Percentiles rank a stretch among this genome's conserved stretches.
Conservation (phyloP, 2,329 filamentous ascomycete genomes). For the Dactylella cylindrospora region DNA sequence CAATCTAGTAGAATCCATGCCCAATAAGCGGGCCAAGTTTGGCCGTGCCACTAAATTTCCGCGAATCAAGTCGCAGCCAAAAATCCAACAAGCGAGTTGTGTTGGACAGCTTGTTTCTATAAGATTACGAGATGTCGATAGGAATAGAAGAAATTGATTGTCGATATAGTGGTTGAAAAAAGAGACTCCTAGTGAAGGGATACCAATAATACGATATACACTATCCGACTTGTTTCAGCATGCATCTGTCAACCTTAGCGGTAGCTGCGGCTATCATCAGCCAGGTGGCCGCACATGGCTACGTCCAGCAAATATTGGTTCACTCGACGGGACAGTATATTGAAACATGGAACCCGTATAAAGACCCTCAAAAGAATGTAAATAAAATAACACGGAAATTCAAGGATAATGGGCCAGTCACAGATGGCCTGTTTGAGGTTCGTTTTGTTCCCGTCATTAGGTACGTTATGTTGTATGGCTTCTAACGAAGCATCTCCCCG, state of each 20-base stretch:
- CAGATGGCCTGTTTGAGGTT: slow-evolving; percentile 45
- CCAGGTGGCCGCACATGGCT: slow-evolving; percentile 43
- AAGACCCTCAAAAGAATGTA: slow-evolving; percentile 49
- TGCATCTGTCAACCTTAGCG: slow-evolving; percentile 10
- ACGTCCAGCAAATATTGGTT: slow-evolving; percentile 47
- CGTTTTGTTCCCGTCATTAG: no score
- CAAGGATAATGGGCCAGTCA: slow-evolving; percentile 49
- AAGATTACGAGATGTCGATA: neutral
- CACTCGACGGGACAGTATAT: slow-evolving; percentile 46
- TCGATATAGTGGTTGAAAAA: no score
- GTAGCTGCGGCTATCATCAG: slow-evolving; percentile 7
- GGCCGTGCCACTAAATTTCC: slow-evolving; percentile 19
- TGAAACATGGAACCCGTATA: slow-evolving; percentile 49
- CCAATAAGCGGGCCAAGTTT: slow-evolving; percentile 13
- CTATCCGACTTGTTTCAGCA: neutral
- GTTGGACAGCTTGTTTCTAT: neutral
- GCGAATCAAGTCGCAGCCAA: slow-evolving; percentile 13
- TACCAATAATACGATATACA: no score
- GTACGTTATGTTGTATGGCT: no score
- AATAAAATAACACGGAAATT: slow-evolving; percentile 48
- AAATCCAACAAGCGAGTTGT: neutral
- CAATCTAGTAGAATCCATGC: no score
- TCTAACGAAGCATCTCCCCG: slow-evolving; percentile 29
- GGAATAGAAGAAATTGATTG: no score
- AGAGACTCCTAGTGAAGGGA: no score